Conservation (phyloP, 441 rosid genomes). For the Corymbia citriodora region DNA sequence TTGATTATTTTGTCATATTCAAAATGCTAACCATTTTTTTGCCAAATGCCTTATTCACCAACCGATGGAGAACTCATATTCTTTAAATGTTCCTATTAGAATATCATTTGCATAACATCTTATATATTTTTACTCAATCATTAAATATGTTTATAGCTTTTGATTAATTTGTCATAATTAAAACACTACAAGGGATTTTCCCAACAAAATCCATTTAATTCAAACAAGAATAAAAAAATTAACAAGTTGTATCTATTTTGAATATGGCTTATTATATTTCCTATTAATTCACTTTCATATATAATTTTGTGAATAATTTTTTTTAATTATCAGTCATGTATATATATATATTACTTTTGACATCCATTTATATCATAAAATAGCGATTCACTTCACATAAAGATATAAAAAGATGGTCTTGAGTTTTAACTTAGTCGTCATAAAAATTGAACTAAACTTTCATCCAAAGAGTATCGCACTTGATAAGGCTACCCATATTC, state of each 20-base stretch:
- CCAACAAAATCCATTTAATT: not conserved
- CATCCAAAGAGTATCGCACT: not conserved
- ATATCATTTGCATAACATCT: no score
- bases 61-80: no score
- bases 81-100: no score
- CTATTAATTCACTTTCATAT: not conserved
- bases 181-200: no score
- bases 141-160: no score
- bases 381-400: not conserved
- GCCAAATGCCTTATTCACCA: no score
- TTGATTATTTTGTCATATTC: no score
- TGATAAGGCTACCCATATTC: not conserved
- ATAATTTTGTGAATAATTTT: not conserved
- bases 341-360: not conserved
- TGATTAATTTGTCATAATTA: no score
- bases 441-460: not conserved
- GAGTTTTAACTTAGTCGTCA: not conserved
- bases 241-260: not conserved
- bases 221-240: not conserved
- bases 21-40: no score
- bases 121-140: no score
- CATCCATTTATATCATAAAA: not conserved
- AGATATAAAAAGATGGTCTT: not conserved
- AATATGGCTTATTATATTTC: not conserved
- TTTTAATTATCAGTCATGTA: not conserved